phyloP scores from a whole-genome alignment of 257 asterid genomes.

The Galeopsis tetrahit region DNA sequence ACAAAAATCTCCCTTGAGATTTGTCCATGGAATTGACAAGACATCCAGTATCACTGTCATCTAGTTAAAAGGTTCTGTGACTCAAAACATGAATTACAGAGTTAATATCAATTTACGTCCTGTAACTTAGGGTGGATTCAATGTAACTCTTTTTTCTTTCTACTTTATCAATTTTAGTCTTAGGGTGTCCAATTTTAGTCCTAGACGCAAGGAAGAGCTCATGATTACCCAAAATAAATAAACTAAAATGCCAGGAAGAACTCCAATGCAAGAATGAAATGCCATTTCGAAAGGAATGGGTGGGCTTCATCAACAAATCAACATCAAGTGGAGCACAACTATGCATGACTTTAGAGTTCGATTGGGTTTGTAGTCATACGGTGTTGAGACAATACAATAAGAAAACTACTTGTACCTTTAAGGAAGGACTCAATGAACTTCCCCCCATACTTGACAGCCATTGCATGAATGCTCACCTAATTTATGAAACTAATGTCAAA shows the following conservation, averaged over 20 bases:
- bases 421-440: slow-evolving; percentile 83
- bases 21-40: neutral
- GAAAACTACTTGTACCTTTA: slow-evolving; percentile 54
- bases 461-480: slow-evolving; percentile 73
- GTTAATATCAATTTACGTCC: neutral
- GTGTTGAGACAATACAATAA: slow-evolving; percentile 16
- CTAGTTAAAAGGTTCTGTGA: neutral
- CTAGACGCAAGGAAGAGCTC: too few relatives aligned
- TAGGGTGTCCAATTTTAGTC: too few relatives aligned
- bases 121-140: neutral
- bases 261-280: slow-evolving; percentile 6
- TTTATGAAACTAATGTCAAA: slow-evolving; percentile 35
- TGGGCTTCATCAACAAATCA: slow-evolving; percentile 12
- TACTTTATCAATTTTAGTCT: too few relatives aligned
- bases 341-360: slow-evolving; percentile 10
- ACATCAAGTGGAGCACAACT: slow-evolving; percentile 12
- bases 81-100: neutral
- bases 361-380: slow-evolving; percentile 9
- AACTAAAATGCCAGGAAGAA: neutral
- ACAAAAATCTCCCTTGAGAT: slow-evolving; percentile 6
- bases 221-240: neutral
- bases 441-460: slow-evolving; percentile 90
- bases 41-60: neutral
- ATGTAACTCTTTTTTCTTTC: too few relatives aligned
- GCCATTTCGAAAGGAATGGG: neutral